Percentiles rank a stretch among this genome's conserved stretches.
phyloP scores from a whole-genome alignment of 768 basidiomycete genomes.

The Lactarius indigo region DNA sequence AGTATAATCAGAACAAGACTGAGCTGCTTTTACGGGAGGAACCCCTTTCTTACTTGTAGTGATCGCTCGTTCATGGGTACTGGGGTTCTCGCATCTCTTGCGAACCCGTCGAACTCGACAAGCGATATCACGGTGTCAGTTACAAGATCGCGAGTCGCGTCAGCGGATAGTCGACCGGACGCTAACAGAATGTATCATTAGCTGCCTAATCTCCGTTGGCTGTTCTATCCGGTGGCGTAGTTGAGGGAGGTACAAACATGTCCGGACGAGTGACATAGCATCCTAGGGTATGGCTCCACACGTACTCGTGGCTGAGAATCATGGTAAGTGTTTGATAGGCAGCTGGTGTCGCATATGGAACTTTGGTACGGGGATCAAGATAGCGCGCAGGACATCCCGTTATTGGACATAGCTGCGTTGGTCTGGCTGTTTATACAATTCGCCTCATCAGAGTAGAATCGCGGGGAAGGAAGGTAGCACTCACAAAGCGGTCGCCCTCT shows the following conservation, averaged over 20 bases:
- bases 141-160: not conserved
- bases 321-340: conserved; percentile 64
- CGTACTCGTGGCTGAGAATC: conserved; percentile 62
- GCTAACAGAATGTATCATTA: not conserved
- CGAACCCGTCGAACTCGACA: not conserved
- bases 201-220: not conserved
- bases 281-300: conserved; percentile 52
- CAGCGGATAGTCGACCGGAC: not conserved
- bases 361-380: conserved; percentile 71
- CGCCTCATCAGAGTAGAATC: conserved; percentile 1
- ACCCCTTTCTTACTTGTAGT: not conserved
- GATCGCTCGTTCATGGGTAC: not conserved
- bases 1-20: not conserved
- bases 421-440: conserved; percentile 48
- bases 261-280: conserved; percentile 37
- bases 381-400: conserved; percentile 79
- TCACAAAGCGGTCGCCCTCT: conserved; percentile 64
- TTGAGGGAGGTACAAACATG: not conserved
- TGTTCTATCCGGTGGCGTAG: not conserved
- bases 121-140: not conserved
- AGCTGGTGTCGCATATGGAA: conserved; percentile 68
- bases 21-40: not conserved
- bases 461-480: conserved; percentile 28
- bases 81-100: not conserved
- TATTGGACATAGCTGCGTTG: conserved; percentile 64